Evolutionary conservation across 768 basidiomycete species (phyloP), one percentile per base, ranked within the genome.

Genomic region (Boletellus ananiceps): DNA sequence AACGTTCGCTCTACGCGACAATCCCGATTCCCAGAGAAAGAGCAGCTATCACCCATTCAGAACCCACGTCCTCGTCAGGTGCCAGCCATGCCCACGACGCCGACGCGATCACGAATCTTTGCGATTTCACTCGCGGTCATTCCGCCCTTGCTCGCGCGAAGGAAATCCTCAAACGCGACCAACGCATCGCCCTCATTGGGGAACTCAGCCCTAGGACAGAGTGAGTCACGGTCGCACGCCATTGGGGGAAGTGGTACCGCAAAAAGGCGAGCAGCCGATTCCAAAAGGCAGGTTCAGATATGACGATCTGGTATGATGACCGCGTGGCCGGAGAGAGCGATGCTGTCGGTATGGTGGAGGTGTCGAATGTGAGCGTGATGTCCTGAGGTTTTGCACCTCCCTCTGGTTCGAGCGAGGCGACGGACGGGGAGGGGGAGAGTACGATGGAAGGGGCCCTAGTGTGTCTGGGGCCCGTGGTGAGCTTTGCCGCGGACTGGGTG

Each of bases 71-170:
- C n/a, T 7, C 16, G 23, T 36, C 36, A 49, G 46, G 79, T 83
- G 12, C 92, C 92, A 18, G 83, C 88, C 92, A 94, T 93, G 25
- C 93, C 93, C 36, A 82, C 76, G 21, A 95, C 78, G 5, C 93
- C 93, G 15, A 93, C 87, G 18, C 76, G 74, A 65, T 97, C 95
- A 41, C 95, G 79, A 59, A 97, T 93, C 74, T 81, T 88, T 13
- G 95, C 95, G 49, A 96, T 90, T 64, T 97, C 90, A 52, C 76
- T 83, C 0, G 91, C 83, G 15, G 82, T 88, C 59, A 99, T 75
- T 23, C 77, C 78, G 7, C 82, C 84, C 64, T 94, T 94, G 65
- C 82, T 84, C 0, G 85, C 87, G 16, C 81, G 73, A 56, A 98
- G 77, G 70, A 92, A 95, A 47, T 85, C 82, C 69, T 97, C 94